A percentile compares a stretch with the other conserved stretches of the same genome.
Conservation (phyloP, 257 asterid genomes). For the Plectranthus barbatus region DNA sequence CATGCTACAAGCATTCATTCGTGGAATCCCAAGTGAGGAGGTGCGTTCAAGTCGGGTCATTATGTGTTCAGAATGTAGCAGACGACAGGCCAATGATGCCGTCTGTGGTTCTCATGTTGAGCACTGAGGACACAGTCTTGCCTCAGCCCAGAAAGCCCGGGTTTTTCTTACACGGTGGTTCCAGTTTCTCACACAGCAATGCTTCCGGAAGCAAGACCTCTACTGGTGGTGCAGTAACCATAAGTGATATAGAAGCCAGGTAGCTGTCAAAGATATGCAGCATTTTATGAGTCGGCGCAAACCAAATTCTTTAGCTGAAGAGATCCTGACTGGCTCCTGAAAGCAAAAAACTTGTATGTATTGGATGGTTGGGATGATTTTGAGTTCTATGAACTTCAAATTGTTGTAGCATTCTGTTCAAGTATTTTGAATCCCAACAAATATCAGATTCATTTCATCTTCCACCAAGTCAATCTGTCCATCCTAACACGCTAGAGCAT, state of each 20-base stretch:
- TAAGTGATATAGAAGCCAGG: slow-evolving; percentile 6
- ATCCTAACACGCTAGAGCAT: too few relatives aligned
- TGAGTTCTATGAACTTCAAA: neutral
- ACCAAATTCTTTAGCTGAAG: neutral
- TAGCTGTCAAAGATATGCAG: neutral
- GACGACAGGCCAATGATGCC: slow-evolving; percentile 5
- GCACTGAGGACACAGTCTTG: neutral
- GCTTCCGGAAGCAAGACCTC: neutral
- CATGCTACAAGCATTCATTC: slow-evolving; percentile 7
- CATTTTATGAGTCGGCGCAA: neutral
- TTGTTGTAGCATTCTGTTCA: neutral
- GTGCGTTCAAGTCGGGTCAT: slow-evolving; percentile 1
- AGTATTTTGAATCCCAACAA: neutral
- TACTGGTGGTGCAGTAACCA: neutral
- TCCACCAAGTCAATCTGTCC: too few relatives aligned
- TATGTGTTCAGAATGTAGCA: neutral
- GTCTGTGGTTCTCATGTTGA: neutral
- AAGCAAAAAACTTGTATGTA: neutral
- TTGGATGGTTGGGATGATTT: too few relatives aligned
- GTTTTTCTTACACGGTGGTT: neutral
- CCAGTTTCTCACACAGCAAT: slow-evolving; percentile 6
- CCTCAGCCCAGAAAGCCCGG: slow-evolving; percentile 9
- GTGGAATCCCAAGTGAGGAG: slow-evolving; percentile 13
- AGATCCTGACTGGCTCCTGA: neutral
- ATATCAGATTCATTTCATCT: neutral